phyloP scores from a whole-genome alignment of 1,284 basidiomycete genomes.

The Naganishia sp. region DNA sequence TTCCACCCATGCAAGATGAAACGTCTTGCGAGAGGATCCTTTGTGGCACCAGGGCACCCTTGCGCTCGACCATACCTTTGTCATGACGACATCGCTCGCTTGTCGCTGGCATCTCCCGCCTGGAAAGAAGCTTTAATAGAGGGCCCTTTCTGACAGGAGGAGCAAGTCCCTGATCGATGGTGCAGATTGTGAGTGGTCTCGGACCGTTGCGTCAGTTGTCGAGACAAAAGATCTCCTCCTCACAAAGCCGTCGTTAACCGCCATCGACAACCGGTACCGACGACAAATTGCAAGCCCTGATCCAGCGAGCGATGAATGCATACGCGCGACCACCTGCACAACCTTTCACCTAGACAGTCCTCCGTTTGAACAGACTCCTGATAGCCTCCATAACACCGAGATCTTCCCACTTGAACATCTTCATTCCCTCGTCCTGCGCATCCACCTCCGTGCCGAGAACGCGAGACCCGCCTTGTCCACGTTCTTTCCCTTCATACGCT shows the following conservation, averaged over 20 bases:
- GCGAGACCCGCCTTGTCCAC: constrained; percentile 9
- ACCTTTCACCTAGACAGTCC: constrained; percentile 1
- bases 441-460: constrained; percentile 7
- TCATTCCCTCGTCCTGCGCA: constrained; percentile 2
- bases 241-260: background rate
- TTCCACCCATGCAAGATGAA: background rate
- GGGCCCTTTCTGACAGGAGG: background rate
- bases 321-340: background rate
- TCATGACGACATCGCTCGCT: background rate
- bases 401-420: constrained; percentile 25
- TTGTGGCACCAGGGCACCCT: background rate
- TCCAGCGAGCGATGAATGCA: background rate
- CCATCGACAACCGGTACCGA: constrained; percentile 11
- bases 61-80: constrained; percentile 10
- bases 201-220: too few species aligned
- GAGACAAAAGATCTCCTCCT: too few species aligned
- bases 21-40: constrained; percentile 1
- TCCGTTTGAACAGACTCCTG: constrained; percentile 19
- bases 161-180: background rate
- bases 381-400: constrained; percentile 28
- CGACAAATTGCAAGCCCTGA: background rate
- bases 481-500: background rate
- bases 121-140: background rate
- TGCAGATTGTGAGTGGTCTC: too few species aligned
- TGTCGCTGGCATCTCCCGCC: background rate